Conservation (phyloP, 2,329 filamentous ascomycete genomes). For the Uncinocarpus reesii region DNA sequence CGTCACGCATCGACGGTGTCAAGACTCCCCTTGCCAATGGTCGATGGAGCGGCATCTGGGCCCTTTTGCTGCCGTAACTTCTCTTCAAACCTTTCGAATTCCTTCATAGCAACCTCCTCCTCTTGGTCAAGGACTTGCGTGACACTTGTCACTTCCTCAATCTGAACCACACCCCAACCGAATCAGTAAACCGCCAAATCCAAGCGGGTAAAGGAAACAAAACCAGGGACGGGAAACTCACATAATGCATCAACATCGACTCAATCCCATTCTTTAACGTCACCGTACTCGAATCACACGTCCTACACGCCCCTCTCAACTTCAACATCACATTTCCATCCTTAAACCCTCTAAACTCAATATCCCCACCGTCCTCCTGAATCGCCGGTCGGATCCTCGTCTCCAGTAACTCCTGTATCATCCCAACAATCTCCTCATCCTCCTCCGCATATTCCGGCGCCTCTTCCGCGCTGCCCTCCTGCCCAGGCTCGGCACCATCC, state of each 20-base stretch:
- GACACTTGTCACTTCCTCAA: slow-evolving; percentile 90
- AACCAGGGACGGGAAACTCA: slow-evolving; percentile 40
- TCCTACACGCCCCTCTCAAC: slow-evolving; percentile 83
- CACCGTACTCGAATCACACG: slow-evolving; percentile 92
- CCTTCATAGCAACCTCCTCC: slow-evolving; percentile 73
- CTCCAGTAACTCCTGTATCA: slow-evolving; percentile 97
- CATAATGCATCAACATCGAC: slow-evolving; percentile 95
- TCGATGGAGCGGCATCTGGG: slow-evolving; percentile 40
- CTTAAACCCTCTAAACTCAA: slow-evolving; percentile 85
- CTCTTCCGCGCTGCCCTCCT: slow-evolving; percentile 44
- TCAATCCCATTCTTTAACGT: slow-evolving; percentile 97
- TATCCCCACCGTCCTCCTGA: slow-evolving; percentile 94
- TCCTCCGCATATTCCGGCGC: slow-evolving; percentile 76
- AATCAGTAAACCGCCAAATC: neutral
- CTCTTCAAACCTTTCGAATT: slow-evolving; percentile 94
- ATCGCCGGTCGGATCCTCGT: slow-evolving; percentile 91
- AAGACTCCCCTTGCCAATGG: slow-evolving; percentile 31
- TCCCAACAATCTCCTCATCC: slow-evolving; percentile 86
- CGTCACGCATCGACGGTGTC: slow-evolving; percentile 37
- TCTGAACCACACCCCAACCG: slow-evolving; percentile 43
- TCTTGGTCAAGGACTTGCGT: slow-evolving; percentile 84
- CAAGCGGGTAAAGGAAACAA: neutral
- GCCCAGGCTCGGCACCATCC: slow-evolving; percentile 37
- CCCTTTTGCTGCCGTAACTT: slow-evolving; percentile 55
- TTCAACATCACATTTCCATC: slow-evolving; percentile 77